These are phyloP conservation scores for Salvia rosmarinus DNA, from an alignment of 257 asterid genomes.

Conservation along the genomic window DNA sequence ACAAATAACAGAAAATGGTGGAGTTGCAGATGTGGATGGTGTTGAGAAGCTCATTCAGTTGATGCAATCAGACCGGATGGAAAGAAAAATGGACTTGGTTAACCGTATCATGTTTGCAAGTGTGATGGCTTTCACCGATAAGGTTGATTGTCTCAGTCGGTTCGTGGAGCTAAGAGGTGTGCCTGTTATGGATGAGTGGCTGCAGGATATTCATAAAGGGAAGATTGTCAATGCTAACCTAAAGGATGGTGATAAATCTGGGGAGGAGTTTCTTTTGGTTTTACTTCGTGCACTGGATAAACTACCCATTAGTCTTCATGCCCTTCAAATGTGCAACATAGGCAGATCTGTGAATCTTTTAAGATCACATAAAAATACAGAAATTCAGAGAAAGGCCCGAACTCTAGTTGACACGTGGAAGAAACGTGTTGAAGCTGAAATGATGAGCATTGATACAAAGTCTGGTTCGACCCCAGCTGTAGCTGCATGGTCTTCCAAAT, in stretches of 20 bases:
- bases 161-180: conserved; percentile 81
- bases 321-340: conserved; percentile 86
- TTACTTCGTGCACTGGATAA: conserved; percentile 89
- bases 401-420: conserved; percentile 92
- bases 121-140: conserved; percentile 79
- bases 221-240: conserved; percentile 51
- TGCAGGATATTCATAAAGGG: conserved; percentile 84
- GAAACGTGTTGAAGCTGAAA: conserved; percentile 95
- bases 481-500: conserved; percentile 68
- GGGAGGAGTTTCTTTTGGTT: conserved; percentile 79
- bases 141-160: conserved; percentile 71
- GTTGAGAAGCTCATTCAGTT: conserved; percentile 85
- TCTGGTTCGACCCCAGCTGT: conserved; percentile 54
- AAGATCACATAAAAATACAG: conserved; percentile 75
- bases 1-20: conserved; percentile 74
- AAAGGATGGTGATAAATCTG: conserved; percentile 65
- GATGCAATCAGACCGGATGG: conserved; percentile 65
- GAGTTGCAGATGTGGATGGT: conserved; percentile 65
- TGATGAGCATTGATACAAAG: conserved; percentile 69
- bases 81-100: conserved; percentile 62
- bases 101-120: conserved; percentile 71
- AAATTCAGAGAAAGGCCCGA: conserved; percentile 83
- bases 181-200: conserved; percentile 85
- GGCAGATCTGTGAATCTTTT: conserved; percentile 93
- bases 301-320: conserved; percentile 85